phyloP scores from a whole-genome alignment of 306 rosid genomes.

The Urtica urens region DNA sequence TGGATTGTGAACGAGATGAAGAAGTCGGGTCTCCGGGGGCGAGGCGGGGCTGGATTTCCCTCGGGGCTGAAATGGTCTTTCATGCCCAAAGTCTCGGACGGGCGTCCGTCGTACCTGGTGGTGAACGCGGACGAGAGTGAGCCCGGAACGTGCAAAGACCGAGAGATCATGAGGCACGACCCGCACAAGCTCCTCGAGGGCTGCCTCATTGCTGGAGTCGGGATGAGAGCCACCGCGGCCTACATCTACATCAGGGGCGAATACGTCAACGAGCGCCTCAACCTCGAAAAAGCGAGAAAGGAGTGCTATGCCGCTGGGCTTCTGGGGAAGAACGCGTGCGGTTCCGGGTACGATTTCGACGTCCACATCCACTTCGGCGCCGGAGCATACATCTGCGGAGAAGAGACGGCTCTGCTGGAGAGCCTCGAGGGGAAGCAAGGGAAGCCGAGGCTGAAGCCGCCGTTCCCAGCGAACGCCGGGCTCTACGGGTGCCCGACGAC shows the following conservation, averaged over 20 bases:
- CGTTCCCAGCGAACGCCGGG: conserved; percentile 98
- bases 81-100: conserved; percentile 97
- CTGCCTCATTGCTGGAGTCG: conserved; percentile 95
- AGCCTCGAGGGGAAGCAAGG: conserved; percentile 99
- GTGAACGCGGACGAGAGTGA: conserved; percentile 99
- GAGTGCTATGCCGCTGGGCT: conserved; percentile 91
- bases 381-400: conserved; percentile 98
- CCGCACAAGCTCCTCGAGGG: conserved; percentile 94
- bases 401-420: conserved; percentile 95
- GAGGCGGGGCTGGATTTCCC: conserved; percentile 99
- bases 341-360: conserved; percentile 91
- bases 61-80: conserved; percentile 99
- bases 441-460: conserved; percentile 98
- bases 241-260: conserved; percentile 94
- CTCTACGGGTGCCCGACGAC: conserved; percentile 97
- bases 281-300: conserved; percentile 78
- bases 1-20: conserved; percentile 98
- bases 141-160: conserved; percentile 96
- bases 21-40: conserved; percentile 97
- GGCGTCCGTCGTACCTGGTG: conserved; percentile 98
- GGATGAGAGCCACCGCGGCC: conserved; percentile 98
- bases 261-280: conserved; percentile 76
- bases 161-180: conserved; percentile 97
- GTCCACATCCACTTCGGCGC: conserved; percentile 96
- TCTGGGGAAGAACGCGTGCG: conserved; percentile 96